Evolutionary conservation across 371 early-diverging fungal species (phyloP), one percentile per base, ranked within the genome.

Genomic region (Batkoa obscura): DNA sequence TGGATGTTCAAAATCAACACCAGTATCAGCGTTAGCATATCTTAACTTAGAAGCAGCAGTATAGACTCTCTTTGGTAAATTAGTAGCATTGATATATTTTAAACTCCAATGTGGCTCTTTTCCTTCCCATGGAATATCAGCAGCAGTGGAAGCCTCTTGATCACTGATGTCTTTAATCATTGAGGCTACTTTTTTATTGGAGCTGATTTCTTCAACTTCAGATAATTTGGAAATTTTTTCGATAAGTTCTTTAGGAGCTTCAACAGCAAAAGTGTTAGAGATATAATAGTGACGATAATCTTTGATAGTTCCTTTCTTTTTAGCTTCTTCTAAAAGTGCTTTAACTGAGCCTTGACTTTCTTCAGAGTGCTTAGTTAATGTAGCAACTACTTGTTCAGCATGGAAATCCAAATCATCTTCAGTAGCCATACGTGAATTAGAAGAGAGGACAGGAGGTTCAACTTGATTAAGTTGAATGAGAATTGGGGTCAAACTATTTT

Each of bases 1-100:
- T 35, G 84, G 83, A 56, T 85, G 86, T 52, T 58, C 61, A 59
- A 74, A 79, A 50, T 79, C 75, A 38, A 78, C 59, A 49, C 84
- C 78, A 34, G 31, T 70, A 67, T 72, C 83, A 49, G 81, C 74
- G 35, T 35, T 49, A n/a, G 33, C 50, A 33, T 49, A 49, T 30
- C 9, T 2, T 3, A 49, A 33, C 4, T 49, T 2, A 9, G 30
- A 3, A 2, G 50, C 50, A 13, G 2, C n/a, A 33, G 10, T n/a
- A 4, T 31, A 4, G 3, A 49, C 35, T 3, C 32, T 3, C 32
- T 3, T 12, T 5, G 50, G 50, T 30, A 49, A 35, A 6, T 35
- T 49, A 12, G 50, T 49, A 23, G 50, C 50, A 32, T 49, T 49
- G 8, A 49, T 49, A n/a, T 49, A 49, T 23, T 49, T 30, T 6